Evolutionary conservation across 2,329 filamentous ascomycete species (phyloP).

Genomic region (Fusarium denticulatum): DNA sequence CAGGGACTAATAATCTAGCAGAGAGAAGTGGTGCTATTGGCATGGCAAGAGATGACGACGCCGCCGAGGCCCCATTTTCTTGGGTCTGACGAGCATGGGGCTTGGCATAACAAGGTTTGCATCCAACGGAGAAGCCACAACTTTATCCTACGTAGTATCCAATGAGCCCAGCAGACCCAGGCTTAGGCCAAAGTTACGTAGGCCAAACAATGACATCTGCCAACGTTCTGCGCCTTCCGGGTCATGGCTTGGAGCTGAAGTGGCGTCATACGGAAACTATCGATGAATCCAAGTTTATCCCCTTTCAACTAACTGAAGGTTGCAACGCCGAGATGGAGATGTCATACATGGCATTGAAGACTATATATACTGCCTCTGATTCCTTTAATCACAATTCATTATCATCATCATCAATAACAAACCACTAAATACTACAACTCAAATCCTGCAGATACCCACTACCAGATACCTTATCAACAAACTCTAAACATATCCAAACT

Average conservation of each 20-base stretch:
- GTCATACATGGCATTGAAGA: neutral
- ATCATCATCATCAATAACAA: neutral
- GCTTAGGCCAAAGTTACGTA: neutral
- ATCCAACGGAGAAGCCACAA: constrained; percentile 6
- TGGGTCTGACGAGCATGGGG: constrained; percentile 11
- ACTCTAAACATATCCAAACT: neutral
- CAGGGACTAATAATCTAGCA: neutral
- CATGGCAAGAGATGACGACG: constrained; percentile 5
- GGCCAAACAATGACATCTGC: constrained; percentile 13
- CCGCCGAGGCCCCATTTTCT: constrained; percentile 2
- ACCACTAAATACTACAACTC: neutral
- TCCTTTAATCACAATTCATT: neutral
- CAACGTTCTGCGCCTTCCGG: constrained; percentile 1
- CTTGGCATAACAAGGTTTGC: constrained; percentile 20
- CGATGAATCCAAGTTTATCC: neutral
- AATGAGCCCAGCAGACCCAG: neutral
- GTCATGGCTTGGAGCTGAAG: neutral
- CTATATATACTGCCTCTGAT: neutral
- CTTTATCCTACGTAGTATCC: neutral
- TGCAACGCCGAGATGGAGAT: neutral
- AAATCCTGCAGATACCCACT: neutral
- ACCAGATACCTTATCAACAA: neutral
- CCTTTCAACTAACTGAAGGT: neutral
- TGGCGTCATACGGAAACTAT: constrained; percentile 19
- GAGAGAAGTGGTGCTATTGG: neutral